Evolutionary conservation across 139 green algal species (phyloP), one percentile per base, ranked within the genome.

Genomic region (Asterochloris erici): DNA sequence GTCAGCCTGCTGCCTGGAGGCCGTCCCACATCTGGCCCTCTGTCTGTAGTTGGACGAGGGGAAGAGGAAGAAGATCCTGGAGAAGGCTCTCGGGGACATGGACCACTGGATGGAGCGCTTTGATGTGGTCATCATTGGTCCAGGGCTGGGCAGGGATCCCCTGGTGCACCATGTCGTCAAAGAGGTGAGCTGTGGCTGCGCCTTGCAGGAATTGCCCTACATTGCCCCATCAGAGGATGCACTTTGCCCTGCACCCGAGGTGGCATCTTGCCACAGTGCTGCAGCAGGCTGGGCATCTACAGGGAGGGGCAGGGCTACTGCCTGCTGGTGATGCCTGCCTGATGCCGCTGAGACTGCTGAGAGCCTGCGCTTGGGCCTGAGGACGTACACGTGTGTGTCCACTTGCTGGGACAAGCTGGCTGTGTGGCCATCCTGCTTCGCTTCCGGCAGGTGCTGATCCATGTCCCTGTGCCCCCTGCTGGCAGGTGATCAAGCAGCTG

Each of bases 91-190:
- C 10, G 82, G 82, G 0, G 84, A 88, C 60, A 85, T 95, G 1
- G 68, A 87, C 23, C 63, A 84, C 27, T 97, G 94, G 93, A 61
- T 95, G 68, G 54, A 76, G 14, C 87, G 89, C 9, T 89, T 97
- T 78, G 82, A 89, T 73, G 85, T 85, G 21, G 79, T 97, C 27
- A 87, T 97, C 27, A 88, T 97, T 24, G 95, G 94, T 0, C 94
- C 95, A 0, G 95, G 95, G 0, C 84, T 97, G 27, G 95, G 94
- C 0, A 76, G 91, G 0, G 91, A 97, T 66, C 79, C 84, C 11
- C 74, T 84, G 28, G 78, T 90, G 12, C 80, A 89, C 10, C 24
- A 68, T 16, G 86, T 81, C 21, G 88, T 89, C 24, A 73, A 78
- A 19, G 27, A 89, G 81, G 86, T 91, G 28, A 10, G 66, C 29